Percentiles rank a stretch among this genome's conserved stretches.
phyloP scores from a whole-genome alignment of 1,284 basidiomycete species.

The Boletus sp. region DNA sequence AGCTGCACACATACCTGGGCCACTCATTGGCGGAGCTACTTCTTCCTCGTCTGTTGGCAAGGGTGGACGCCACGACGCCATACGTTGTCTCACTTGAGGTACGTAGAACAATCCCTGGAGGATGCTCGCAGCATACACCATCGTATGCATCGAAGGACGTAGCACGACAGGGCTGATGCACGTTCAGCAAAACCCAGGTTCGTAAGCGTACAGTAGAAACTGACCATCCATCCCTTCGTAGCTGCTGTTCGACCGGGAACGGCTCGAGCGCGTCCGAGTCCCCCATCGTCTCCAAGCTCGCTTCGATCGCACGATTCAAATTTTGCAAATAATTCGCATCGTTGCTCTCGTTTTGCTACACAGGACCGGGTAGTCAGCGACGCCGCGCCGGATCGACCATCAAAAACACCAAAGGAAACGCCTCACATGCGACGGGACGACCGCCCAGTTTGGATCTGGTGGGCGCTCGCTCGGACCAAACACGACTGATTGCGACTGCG shows the following conservation, averaged over 20 bases:
- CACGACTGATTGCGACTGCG: slow-evolving; percentile 28
- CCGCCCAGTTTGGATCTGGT: slow-evolving; percentile 61
- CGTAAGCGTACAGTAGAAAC: slow-evolving; percentile 18
- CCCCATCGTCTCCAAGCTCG: slow-evolving; percentile 45
- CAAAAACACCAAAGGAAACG: neutral
- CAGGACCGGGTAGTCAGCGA: slow-evolving; percentile 2
- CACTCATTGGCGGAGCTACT: slow-evolving; percentile 24
- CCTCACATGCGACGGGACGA: slow-evolving; percentile 62
- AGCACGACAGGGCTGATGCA: slow-evolving; percentile 56
- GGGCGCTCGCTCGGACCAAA: slow-evolving; percentile 59
- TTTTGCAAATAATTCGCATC: slow-evolving; percentile 50
- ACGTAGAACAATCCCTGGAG: slow-evolving; percentile 62
- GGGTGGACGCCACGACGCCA: slow-evolving; percentile 47
- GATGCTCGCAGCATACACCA: slow-evolving; percentile 57
- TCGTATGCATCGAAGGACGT: slow-evolving; percentile 48
- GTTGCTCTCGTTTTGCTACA: slow-evolving; percentile 32
- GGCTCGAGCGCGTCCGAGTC: slow-evolving; percentile 35
- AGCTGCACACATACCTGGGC: slow-evolving; percentile 33
- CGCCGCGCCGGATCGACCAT: too few species aligned
- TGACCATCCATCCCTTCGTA: slow-evolving; percentile 58
- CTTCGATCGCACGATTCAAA: slow-evolving; percentile 63
- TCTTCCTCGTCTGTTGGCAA: slow-evolving; percentile 21
- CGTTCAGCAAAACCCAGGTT: neutral
- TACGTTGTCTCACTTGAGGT: slow-evolving; percentile 56
- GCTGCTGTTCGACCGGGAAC: slow-evolving; percentile 44